Conservation (phyloP, 805 yeast species). For the Starmerella bombicola region DNA sequence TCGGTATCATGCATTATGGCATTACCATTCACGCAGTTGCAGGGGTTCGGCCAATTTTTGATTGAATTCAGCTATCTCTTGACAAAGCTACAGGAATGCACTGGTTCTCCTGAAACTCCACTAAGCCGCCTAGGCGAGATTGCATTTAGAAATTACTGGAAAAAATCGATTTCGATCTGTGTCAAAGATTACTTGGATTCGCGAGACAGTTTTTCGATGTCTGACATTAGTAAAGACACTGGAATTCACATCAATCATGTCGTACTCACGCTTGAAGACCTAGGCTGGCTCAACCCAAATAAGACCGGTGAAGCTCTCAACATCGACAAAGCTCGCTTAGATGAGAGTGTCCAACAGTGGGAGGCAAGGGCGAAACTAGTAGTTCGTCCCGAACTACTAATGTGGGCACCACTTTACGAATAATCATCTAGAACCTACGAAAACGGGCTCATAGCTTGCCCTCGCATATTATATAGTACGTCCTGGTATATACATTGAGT, state of each 20-base stretch:
- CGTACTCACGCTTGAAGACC: slow-evolving; percentile 69
- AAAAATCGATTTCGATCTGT: slow-evolving; percentile 43
- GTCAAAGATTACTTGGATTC: slow-evolving; percentile 25
- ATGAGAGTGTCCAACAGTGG: slow-evolving; percentile 1
- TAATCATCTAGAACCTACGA: background rate
- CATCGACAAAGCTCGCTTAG: background rate
- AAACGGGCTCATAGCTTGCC: too few relatives aligned
- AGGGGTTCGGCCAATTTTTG: slow-evolving; percentile 78
- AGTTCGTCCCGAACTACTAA: slow-evolving; percentile 5
- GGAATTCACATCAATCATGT: slow-evolving; percentile 86
- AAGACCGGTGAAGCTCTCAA: background rate
- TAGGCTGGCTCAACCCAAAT: slow-evolving; percentile 41
- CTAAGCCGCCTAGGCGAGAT: slow-evolving; percentile 72
- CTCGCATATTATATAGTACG: too few relatives aligned
- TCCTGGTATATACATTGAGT: too few relatives aligned
- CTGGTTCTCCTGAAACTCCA: slow-evolving; percentile 94
- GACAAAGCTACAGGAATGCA: slow-evolving; percentile 57
- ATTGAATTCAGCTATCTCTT: slow-evolving; percentile 82
- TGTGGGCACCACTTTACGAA: slow-evolving; percentile 10
- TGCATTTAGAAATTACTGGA: slow-evolving; percentile 85
- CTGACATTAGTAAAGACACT: slow-evolving; percentile 51
- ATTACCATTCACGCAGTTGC: slow-evolving; percentile 72
- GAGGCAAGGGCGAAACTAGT: background rate
- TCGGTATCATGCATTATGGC: slow-evolving; percentile 87
- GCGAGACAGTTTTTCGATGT: slow-evolving; percentile 33